A percentile compares a stretch with the other conserved stretches of the same genome.
Evolutionary conservation across 768 basidiomycete genomes (phyloP).

Genomic region (Calocera viscosa): DNA sequence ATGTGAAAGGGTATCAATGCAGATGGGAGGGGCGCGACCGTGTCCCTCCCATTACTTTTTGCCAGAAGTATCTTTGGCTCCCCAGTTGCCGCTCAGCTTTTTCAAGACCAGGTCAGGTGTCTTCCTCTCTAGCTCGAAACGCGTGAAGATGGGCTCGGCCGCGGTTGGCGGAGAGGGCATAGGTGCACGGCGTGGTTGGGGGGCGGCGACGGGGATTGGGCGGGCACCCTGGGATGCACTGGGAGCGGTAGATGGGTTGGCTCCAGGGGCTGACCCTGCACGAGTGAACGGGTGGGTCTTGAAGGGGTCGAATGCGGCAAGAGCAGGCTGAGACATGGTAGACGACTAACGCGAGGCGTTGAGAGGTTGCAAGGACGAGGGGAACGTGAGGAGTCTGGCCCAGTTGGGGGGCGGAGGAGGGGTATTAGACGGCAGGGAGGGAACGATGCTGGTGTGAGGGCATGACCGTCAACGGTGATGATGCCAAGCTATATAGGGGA

Average conservation of each 20-base stretch:
- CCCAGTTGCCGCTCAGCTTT: not conserved
- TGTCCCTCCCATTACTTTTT: not conserved
- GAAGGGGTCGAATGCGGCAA: conserved; percentile 44
- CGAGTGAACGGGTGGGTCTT: conserved; percentile 38
- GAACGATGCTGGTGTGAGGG: not conserved
- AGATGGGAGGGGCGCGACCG: not conserved
- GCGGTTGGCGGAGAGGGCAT: not conserved
- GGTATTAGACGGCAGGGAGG: not conserved
- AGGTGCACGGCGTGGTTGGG: not conserved
- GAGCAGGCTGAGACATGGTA: not conserved
- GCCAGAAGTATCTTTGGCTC: not conserved
- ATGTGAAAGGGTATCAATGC: not conserved
- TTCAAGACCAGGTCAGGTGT: not conserved
- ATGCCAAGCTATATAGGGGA: not conserved
- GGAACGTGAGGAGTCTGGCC: not conserved
- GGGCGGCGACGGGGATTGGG: not conserved
- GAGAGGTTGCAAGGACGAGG: not conserved
- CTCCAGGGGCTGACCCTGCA: not conserved
- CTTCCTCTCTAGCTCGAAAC: not conserved
- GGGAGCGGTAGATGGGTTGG: not conserved
- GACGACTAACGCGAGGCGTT: not conserved
- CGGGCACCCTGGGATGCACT: not conserved
- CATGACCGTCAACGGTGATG: not conserved
- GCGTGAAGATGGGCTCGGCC: not conserved
- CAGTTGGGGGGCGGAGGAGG: not conserved